A percentile compares a stretch with the other conserved stretches of the same genome.
Conservation (phyloP, 2,329 filamentous ascomycete genomes). For the Monosporascus sp. region DNA sequence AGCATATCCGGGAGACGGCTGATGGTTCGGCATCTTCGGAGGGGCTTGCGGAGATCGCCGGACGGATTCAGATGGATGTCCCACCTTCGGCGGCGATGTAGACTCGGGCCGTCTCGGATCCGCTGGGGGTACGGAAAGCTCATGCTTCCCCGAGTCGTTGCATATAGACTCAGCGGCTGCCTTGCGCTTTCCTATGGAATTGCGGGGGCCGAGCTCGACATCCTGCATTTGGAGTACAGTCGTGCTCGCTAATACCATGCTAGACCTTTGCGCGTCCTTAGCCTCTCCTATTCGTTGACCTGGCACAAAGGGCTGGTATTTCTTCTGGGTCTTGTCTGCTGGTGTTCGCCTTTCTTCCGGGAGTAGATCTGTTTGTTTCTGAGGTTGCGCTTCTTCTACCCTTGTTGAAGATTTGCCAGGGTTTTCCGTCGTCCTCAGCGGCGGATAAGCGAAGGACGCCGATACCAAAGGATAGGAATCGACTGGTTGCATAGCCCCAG, state of each 20-base stretch:
- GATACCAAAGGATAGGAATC: slow-evolving; percentile 21
- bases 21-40: slow-evolving; percentile 2
- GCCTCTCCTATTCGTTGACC: slow-evolving; percentile 3
- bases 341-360: slow-evolving; percentile 3
- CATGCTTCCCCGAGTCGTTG: background rate
- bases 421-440: slow-evolving; percentile 7
- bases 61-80: background rate
- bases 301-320: slow-evolving; percentile 18
- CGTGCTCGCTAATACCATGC: slow-evolving; percentile 12
- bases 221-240: slow-evolving; percentile 23
- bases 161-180: background rate
- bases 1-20: background rate
- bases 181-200: background rate
- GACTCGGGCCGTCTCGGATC: background rate
- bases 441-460: slow-evolving; percentile 25
- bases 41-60: background rate
- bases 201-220: slow-evolving; percentile 17
- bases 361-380: slow-evolving; percentile 8
- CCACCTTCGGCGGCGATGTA: background rate
- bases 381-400: background rate
- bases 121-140: background rate
- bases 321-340: slow-evolving; percentile 5
- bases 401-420: background rate
- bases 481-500: slow-evolving; percentile 8
- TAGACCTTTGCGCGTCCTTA: slow-evolving; percentile 5